Conservation (phyloP, 495 filamentous ascomycete species). For the Parathielavia appendiculata region DNA sequence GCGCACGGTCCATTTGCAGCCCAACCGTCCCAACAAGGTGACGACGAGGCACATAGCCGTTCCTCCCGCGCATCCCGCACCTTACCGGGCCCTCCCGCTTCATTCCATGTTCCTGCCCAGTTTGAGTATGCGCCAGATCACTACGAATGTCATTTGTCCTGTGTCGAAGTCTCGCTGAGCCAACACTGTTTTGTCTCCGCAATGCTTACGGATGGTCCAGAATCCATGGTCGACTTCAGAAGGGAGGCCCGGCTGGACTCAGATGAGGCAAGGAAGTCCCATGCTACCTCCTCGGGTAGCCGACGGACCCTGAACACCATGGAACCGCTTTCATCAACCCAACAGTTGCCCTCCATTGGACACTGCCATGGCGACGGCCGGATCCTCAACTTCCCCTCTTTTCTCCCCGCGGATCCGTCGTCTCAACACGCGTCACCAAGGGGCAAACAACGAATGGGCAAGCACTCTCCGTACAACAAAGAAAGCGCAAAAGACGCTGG, state of each 20-base stretch:
- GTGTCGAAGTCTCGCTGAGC: too few relatives aligned
- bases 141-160: too few relatives aligned
- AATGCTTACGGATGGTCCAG: too few relatives aligned
- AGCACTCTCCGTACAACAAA: not conserved
- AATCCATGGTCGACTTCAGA: not conserved
- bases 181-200: not conserved
- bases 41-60: conserved; percentile 8
- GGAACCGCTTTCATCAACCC: not conserved
- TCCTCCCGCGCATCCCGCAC: conserved; percentile 4
- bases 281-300: not conserved
- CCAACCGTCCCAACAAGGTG: conserved; percentile 4
- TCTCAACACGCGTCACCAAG: conserved; percentile 5
- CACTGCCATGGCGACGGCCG: conserved; percentile 4
- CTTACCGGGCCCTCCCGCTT: conserved; percentile 10
- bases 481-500: conserved; percentile 2
- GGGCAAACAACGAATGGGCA: conserved; percentile 13
- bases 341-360: too few relatives aligned
- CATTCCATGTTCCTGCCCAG: not conserved
- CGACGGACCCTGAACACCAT: not conserved
- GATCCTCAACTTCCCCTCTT: not conserved
- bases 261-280: not conserved
- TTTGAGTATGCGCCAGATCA: not conserved
- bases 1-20: conserved; percentile 17
- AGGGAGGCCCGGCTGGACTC: not conserved
- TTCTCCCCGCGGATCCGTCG: not conserved